These are phyloP conservation scores for Bruguiera hainesii DNA, from an alignment of 441 rosid genomes.

Conservation along the genomic window DNA sequence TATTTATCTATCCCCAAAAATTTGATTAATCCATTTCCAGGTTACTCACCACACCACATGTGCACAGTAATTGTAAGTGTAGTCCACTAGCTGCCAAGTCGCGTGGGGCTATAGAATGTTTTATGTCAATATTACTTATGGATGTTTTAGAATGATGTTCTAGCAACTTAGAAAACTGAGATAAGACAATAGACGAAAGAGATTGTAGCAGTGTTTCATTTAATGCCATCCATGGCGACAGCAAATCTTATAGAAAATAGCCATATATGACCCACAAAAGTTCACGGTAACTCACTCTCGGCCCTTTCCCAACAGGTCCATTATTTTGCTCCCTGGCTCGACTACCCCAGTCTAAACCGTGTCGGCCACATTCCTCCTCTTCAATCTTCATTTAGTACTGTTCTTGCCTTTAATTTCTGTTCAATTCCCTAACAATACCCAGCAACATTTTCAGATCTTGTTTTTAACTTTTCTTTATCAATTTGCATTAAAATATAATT, in stretches of 20 bases:
- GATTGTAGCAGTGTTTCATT: conserved; percentile 4
- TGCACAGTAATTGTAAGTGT: neutral
- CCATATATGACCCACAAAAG: conserved; percentile 29
- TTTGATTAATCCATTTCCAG: neutral
- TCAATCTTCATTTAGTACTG: conserved; percentile 3
- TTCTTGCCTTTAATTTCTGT: neutral
- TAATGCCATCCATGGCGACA: conserved; percentile 42
- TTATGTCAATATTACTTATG: neutral
- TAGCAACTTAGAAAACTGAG: conserved; percentile 7
- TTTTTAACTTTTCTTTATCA: too few relatives aligned
- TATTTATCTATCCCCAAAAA: conserved; percentile 7
- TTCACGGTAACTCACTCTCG: conserved; percentile 15
- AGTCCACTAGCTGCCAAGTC: conserved; percentile 13
- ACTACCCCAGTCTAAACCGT: conserved; percentile 25
- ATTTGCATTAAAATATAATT: neutral
- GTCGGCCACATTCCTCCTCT: conserved; percentile 44
- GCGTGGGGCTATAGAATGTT: conserved; percentile 12
- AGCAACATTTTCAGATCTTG: too few relatives aligned
- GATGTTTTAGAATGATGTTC: neutral
- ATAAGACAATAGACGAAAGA: neutral
- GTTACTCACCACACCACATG: neutral
- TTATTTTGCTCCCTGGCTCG: conserved; percentile 42
- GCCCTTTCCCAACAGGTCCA: conserved; percentile 38
- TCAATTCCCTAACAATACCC: neutral
- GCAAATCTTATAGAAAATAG: conserved; percentile 39